Conservation (phyloP, 1,139 yeast species). For the Pichiaceae sp. region DNA sequence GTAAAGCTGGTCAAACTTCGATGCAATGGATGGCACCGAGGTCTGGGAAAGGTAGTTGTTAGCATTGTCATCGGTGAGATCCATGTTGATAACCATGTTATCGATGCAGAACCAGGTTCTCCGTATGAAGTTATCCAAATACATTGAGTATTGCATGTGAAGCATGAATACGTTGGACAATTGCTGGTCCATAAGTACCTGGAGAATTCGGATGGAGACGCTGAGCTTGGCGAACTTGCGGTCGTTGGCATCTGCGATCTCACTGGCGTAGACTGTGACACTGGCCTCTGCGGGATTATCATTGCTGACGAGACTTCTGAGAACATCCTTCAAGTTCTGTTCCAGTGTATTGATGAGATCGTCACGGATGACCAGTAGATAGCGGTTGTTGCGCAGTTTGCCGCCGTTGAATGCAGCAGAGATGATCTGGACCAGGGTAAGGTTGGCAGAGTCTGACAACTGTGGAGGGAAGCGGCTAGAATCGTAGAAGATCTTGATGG, state of each 20-base stretch:
- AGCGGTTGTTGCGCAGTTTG: constrained; percentile 12
- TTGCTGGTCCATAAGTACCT: constrained; percentile 17
- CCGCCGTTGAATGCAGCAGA: constrained; percentile 10
- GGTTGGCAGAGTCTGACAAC: constrained; percentile 14
- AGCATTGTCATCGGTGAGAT: constrained; percentile 10
- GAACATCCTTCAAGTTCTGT: constrained; percentile 6
- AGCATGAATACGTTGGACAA: constrained; percentile 11
- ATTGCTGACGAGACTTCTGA: constrained; percentile 11
- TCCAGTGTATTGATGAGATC: constrained; percentile 14
- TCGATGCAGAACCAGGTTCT: constrained; percentile 24
- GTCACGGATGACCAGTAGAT: constrained; percentile 9
- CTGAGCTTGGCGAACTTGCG: constrained; percentile 19
- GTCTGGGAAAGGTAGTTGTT: constrained; percentile 8
- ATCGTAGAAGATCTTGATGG: constrained; percentile 18
- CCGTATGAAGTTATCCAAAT: constrained; percentile 18
- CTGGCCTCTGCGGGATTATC: not conserved
- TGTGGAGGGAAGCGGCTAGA: constrained; percentile 11
- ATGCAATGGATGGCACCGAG: constrained; percentile 6
- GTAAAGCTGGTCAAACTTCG: constrained; percentile 19
- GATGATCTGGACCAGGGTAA: constrained; percentile 12
- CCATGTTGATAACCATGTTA: constrained; percentile 19
- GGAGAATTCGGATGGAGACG: constrained; percentile 16
- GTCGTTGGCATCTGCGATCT: constrained; percentile 8
- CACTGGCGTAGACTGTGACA: not conserved
- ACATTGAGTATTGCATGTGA: constrained; percentile 12